Base-by-base conservation (phyloP, 352 stramenopile genomes). In the Hyaloperonospora arabidopsidis region DNA sequence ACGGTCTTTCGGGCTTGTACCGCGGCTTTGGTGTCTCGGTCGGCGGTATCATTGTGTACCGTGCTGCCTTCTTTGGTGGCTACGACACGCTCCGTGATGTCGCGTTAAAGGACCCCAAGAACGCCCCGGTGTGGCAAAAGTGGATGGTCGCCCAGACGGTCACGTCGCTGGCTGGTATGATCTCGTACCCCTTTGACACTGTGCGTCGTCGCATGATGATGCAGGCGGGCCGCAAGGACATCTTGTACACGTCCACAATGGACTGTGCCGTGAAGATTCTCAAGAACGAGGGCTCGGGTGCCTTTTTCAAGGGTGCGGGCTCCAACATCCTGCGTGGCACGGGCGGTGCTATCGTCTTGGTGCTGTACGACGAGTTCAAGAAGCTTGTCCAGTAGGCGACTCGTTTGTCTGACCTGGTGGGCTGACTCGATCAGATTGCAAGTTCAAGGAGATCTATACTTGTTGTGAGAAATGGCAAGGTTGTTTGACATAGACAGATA, bases 291-390 rank as follows among this genome's bases (percentile, higher is more conserved):
- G 97, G 97, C 67, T 59, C 69, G 38, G 61, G 74, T 45, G 96
- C 95, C 50, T 96, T 99, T 70, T 99, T 98, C 89, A 98, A 99
- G 92, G 97, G 97, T 68, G 96, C 96, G 52, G 94, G 93, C 64
- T 97, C 96, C 59, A 99, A 99, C 79, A 78, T 97, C 60, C 95
- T 99, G 70, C 95, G 97, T 97, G 97, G 95, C 61, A 97, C 97
- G 66, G 96, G 96, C 68, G 95, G 95, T 76, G 95, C 97, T 51
- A 84, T 99, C 52, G 95, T 99, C 56, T 89, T 99, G 78, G 96
- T 99, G 43, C 74, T 99, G 62, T 99, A 99, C 86, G 97, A 97
- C 62, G 95, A 99, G 80, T 98, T 99, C 83, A 99, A 98, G 87
- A 83, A 84, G 61, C 35, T 90, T 36, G 79, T 90, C 52, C 61